Evolutionary conservation across 306 rosid species (phyloP).

Genomic region (Trifolium repens): DNA sequence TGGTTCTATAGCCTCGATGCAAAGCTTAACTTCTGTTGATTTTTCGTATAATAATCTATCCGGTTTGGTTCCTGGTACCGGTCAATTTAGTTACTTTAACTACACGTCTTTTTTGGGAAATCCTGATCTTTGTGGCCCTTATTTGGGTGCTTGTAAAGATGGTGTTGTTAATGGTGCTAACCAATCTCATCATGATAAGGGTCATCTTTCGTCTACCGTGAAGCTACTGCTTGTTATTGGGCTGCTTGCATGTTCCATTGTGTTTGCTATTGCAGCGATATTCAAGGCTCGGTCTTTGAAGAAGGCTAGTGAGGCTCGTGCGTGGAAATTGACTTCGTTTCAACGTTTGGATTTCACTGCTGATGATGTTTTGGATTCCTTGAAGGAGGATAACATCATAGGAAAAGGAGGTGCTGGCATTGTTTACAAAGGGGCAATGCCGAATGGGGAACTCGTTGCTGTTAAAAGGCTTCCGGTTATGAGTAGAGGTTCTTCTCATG

Average conservation of each 20-base stretch:
- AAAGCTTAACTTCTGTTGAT: constrained; percentile 90
- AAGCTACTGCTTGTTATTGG: constrained; percentile 80
- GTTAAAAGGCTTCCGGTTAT: constrained; percentile 91
- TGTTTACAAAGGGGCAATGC: constrained; percentile 90
- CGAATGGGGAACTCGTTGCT: constrained; percentile 76
- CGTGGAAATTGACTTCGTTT: constrained; percentile 91
- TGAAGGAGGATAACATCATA: constrained; percentile 91
- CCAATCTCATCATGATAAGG: constrained; percentile 64
- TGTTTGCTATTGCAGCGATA: constrained; percentile 77
- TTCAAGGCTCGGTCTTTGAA: constrained; percentile 85
- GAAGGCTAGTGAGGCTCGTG: constrained; percentile 79
- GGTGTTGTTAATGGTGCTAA: constrained; percentile 63
- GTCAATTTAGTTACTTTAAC: constrained; percentile 96
- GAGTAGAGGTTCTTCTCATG: constrained; percentile 93
- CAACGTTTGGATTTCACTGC: constrained; percentile 90
- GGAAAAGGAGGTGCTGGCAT: constrained; percentile 99
- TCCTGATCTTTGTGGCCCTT: constrained; percentile 85
- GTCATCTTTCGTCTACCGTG: constrained; percentile 72
- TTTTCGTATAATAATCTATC: constrained; percentile 94
- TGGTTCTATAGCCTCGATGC: constrained; percentile 76
- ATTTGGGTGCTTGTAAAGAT: constrained; percentile 84
- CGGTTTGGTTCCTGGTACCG: constrained; percentile 95
- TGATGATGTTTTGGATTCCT: constrained; percentile 85
- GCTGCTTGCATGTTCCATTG: constrained; percentile 76
- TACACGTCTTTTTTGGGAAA: constrained; percentile 89